phyloP scores from a whole-genome alignment of 352 stramenopile genomes.

The Pythium sp. region DNA sequence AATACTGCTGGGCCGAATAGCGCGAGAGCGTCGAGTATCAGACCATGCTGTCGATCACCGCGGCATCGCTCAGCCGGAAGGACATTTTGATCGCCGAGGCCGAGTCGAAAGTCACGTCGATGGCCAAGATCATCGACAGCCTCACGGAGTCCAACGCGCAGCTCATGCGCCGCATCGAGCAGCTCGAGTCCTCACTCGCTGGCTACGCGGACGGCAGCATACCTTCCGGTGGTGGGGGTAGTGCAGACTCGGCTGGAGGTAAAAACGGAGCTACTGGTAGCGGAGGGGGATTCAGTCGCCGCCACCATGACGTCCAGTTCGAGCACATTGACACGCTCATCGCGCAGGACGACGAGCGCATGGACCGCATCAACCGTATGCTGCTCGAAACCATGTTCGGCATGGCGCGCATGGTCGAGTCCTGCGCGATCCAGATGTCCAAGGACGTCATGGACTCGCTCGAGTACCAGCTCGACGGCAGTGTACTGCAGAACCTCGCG shows the following conservation, averaged over 20 bases:
- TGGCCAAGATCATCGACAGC: constrained; percentile 77
- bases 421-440: constrained; percentile 77
- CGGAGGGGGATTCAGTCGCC: neutral
- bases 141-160: constrained; percentile 76
- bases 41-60: constrained; percentile 77
- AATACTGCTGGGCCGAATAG: constrained; percentile 8
- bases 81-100: constrained; percentile 65
- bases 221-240: neutral
- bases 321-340: constrained; percentile 58
- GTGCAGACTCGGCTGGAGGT: neutral
- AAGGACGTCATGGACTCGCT: constrained; percentile 84
- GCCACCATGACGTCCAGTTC: constrained; percentile 35
- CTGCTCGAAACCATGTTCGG: constrained; percentile 79
- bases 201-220: constrained; percentile 11
- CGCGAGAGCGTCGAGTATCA: constrained; percentile 78
- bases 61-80: constrained; percentile 70
- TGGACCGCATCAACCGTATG: constrained; percentile 71
- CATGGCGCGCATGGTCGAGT: constrained; percentile 85
- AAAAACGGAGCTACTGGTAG: neutral
- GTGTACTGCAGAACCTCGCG: constrained; percentile 49
- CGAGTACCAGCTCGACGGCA: constrained; percentile 70
- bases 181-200: constrained; percentile 51
- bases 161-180: constrained; percentile 55
- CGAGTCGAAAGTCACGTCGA: constrained; percentile 63
- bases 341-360: constrained; percentile 49